Evolutionary conservation across 2,329 filamentous ascomycete species (phyloP).

Genomic region (Aspergillus hortae): DNA sequence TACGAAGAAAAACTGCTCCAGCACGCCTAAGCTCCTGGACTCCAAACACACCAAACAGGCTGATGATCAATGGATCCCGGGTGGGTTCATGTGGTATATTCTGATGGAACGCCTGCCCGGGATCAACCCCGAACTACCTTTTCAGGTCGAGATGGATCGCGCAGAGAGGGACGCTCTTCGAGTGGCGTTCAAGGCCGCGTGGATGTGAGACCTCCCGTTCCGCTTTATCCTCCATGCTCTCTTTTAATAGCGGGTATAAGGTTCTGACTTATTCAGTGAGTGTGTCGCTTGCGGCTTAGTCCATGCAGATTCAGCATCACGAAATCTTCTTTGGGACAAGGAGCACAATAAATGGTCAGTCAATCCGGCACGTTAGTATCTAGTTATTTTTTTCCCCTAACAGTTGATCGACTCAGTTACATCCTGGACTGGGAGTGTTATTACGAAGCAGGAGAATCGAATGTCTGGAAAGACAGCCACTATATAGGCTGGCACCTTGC

Average conservation of each 20-base stretch:
- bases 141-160: neutral
- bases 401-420: neutral
- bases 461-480: neutral
- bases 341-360: slow-evolving; percentile 1
- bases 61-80: neutral
- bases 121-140: neutral
- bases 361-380: neutral
- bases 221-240: too few species aligned
- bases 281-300: neutral
- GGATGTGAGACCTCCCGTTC: slow-evolving; percentile 2
- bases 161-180: neutral
- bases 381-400: too few species aligned
- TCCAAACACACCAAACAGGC: neutral
- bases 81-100: neutral
- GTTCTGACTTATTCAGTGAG: neutral
- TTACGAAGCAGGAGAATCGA: neutral
- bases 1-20: neutral
- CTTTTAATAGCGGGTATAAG: too few species aligned
- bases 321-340: slow-evolving; percentile 3
- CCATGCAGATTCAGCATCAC: neutral
- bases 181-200: neutral
- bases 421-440: neutral
- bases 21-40: neutral
- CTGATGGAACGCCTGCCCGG: slow-evolving; percentile 5
- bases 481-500: neutral